A percentile compares a stretch with the other conserved stretches of the same genome.
Evolutionary conservation across 352 stramenopile genomes (phyloP).

Genomic region (Bremia lactucae): DNA sequence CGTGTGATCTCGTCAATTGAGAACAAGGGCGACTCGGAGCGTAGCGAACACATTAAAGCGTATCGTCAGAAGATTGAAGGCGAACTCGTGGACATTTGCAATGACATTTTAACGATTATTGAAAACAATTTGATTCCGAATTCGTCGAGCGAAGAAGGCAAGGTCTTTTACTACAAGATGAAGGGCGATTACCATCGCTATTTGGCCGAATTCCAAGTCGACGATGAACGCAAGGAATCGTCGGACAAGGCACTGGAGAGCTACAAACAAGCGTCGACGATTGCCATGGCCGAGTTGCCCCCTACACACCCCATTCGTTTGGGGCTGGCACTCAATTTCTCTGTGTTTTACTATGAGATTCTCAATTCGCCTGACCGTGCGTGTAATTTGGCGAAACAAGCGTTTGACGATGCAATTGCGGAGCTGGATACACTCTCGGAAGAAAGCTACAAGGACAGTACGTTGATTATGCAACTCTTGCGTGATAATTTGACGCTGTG

Average conservation of each 20-base stretch:
- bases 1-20: conserved; percentile 98
- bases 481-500: conserved; percentile 99
- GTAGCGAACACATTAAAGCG: conserved; percentile 74
- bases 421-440: conserved; percentile 99
- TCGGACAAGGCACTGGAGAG: conserved; percentile 74
- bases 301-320: conserved; percentile 98
- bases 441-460: conserved; percentile 99
- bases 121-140: conserved; percentile 97
- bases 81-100: conserved; percentile 95
- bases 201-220: conserved; percentile 96
- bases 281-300: conserved; percentile 92
- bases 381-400: conserved; percentile 92
- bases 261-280: conserved; percentile 79
- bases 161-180: conserved; percentile 99
- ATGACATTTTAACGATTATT: conserved; percentile 96
- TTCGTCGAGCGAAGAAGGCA: conserved; percentile 93
- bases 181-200: conserved; percentile 99
- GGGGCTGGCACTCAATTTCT: conserved; percentile 98
- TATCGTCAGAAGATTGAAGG: conserved; percentile 96
- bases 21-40: conserved; percentile 94
- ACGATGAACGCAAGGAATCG: conserved; percentile 91
- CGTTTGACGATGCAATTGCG: conserved; percentile 98
- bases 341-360: conserved; percentile 99
- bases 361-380: conserved; percentile 91
- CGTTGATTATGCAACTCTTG: conserved; percentile 99